Evolutionary conservation across 495 filamentous ascomycete genomes (phyloP).

Genomic region (Astrothelium macrocarpum): DNA sequence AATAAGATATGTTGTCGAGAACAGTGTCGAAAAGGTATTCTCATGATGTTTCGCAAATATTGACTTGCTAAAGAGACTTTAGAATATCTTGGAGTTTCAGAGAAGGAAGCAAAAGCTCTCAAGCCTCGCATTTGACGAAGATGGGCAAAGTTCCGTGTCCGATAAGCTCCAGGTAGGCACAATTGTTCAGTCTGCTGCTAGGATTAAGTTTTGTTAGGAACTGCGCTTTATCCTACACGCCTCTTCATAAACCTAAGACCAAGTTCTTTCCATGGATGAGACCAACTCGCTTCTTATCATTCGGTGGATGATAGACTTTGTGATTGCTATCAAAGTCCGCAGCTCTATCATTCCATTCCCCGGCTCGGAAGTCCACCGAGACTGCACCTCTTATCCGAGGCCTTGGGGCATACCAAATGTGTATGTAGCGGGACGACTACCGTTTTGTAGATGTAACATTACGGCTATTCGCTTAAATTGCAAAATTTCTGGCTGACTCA

Average conservation of each 20-base stretch:
- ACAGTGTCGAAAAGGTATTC: not conserved
- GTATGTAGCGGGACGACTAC: not conserved
- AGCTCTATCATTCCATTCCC: not conserved
- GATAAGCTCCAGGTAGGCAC: not conserved
- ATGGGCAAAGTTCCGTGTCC: not conserved
- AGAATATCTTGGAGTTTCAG: conserved; percentile 3
- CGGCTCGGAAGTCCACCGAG: not conserved
- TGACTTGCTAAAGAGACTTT: not conserved
- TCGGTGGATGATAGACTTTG: not conserved
- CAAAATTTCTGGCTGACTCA: not conserved
- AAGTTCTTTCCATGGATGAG: not conserved
- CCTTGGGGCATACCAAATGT: not conserved
- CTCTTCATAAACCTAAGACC: not conserved
- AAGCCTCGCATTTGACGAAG: not conserved
- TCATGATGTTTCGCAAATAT: not conserved
- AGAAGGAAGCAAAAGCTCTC: not conserved
- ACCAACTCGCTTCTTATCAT: not conserved
- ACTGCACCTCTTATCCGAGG: not conserved
- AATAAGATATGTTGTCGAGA: not conserved
- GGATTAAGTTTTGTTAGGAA: not conserved
- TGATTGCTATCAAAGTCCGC: not conserved
- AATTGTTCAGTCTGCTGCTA: not conserved
- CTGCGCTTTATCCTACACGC: not conserved
- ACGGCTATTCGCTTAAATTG: not conserved
- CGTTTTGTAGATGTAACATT: not conserved